Base-by-base conservation (phyloP, 2,329 filamentous ascomycete genomes). In the Metarhizium brunneum region DNA sequence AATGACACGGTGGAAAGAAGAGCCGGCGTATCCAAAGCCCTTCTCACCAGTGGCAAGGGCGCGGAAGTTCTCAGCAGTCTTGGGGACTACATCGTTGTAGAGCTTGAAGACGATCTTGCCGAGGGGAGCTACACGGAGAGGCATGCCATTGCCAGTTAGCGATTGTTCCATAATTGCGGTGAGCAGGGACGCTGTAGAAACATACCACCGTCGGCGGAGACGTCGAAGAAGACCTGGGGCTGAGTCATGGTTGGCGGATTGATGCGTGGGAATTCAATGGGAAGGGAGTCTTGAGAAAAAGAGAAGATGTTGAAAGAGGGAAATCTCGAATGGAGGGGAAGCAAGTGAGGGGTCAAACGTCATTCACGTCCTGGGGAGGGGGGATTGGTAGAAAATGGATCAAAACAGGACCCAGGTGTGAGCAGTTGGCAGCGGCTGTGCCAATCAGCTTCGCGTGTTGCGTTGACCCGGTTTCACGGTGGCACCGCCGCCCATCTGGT, bases 1-100 rank as follows among this genome's bases (percentile, higher is more conserved):
- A 76, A 95, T 95, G 76, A 96, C 86, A 67, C 90, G 90, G 83
- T 96, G 90, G 87, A 95, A 95, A 64, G 82, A 80, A 66, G 89
- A 94, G 70, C 83, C 84, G 73, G 82, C 74, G 81, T 95, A 95
- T 66, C 90, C 89, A 73, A 87, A 86, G 69, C 88, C 89, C 77
- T 90, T 83, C 79, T 88, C 82, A 64, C 80, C 81, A 61, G 85
- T 90, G 86, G 87, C 91, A 68, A 94, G 87, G 71, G 84, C 84
- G 64, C 82, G 82, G 85, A 95, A 95, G 85, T 94, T 92, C 73
- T 82, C 79, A 65, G 82, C 80, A 56, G 92, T 96, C 85, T 88
- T 94, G 74, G 92, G 92, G 71, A 95, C 90, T 60, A 85, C 80
- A 63, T 90, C 82, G 71, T 92, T 82, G 81, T 79, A 96, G 72